Percentiles rank a stretch among this genome's conserved stretches.
Evolutionary conservation across 306 rosid species (phyloP).

Genomic region (Castanopsis chinensis): DNA sequence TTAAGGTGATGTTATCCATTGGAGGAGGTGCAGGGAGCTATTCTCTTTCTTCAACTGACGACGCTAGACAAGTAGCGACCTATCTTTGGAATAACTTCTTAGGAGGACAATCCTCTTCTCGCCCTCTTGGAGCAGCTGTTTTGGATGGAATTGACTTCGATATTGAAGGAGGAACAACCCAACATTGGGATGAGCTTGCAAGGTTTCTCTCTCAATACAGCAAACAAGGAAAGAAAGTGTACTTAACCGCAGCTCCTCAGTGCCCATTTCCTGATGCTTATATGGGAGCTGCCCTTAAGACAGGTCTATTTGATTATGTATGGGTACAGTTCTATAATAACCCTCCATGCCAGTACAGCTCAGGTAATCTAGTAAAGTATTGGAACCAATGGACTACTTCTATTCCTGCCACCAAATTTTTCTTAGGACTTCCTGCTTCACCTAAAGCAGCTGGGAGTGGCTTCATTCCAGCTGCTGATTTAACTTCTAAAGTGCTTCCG

Average conservation of each 20-base stretch:
- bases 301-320: slow-evolving; percentile 58
- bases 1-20: slow-evolving; percentile 53
- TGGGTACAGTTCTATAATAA: slow-evolving; percentile 73
- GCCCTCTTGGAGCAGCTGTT: slow-evolving; percentile 52
- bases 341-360: slow-evolving; percentile 47
- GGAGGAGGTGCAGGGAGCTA: slow-evolving; percentile 59
- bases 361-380: slow-evolving; percentile 45
- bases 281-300: slow-evolving; percentile 48
- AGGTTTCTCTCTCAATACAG: slow-evolving; percentile 37
- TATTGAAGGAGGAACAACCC: slow-evolving; percentile 56
- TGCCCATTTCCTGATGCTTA: slow-evolving; percentile 64
- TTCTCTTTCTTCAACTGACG: slow-evolving; percentile 41
- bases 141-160: slow-evolving; percentile 68
- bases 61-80: slow-evolving; percentile 44
- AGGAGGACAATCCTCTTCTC: slow-evolving; percentile 47
- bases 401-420: slow-evolving; percentile 42
- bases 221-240: slow-evolving; percentile 42
- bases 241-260: slow-evolving; percentile 54
- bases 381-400: slow-evolving; percentile 55
- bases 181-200: slow-evolving; percentile 55
- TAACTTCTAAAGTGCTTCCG: slow-evolving; percentile 47
- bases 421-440: slow-evolving; percentile 55
- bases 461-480: slow-evolving; percentile 36
- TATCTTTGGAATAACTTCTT: slow-evolving; percentile 63
- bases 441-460: slow-evolving; percentile 58